These are phyloP conservation scores for Xylaria palmicola DNA, from an alignment of 495 filamentous ascomycete species.

Conservation along the genomic window DNA sequence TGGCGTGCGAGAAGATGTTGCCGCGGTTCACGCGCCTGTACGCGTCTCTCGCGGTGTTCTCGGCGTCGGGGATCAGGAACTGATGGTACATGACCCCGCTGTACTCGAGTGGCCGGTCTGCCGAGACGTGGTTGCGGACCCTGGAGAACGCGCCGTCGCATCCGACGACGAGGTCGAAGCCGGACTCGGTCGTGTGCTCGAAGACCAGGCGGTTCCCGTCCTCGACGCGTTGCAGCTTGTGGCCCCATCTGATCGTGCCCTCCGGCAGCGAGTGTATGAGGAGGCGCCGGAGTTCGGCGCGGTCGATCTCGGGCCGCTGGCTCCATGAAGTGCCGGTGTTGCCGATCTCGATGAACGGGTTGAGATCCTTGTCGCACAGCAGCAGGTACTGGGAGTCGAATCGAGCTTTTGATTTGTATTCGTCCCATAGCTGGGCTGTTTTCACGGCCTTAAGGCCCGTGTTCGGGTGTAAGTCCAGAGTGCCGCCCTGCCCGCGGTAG, in stretches of 20 bases:
- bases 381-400: constrained; percentile 50
- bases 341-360: constrained; percentile 20
- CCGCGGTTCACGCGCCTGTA: constrained; percentile 46
- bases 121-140: constrained; percentile 29
- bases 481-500: constrained; percentile 49
- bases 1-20: constrained; percentile 40
- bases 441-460: constrained; percentile 53
- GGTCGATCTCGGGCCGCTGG: constrained; percentile 46
- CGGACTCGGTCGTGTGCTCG: constrained; percentile 18
- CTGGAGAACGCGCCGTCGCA: constrained; percentile 49
- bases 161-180: constrained; percentile 46
- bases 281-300: constrained; percentile 36
- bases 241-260: constrained; percentile 47
- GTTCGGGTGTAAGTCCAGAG: constrained; percentile 52
- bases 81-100: constrained; percentile 39
- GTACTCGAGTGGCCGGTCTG: constrained; percentile 29
- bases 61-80: constrained; percentile 41
- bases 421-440: constrained; percentile 47
- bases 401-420: constrained; percentile 44
- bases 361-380: constrained; percentile 37
- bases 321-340: constrained; percentile 17
- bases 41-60: constrained; percentile 35
- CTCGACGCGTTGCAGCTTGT: constrained; percentile 38
- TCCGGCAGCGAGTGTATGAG: constrained; percentile 39
- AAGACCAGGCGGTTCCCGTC: constrained; percentile 26